Conservation (phyloP, 2,329 filamentous ascomycete genomes). For the Dothistroma pini region DNA sequence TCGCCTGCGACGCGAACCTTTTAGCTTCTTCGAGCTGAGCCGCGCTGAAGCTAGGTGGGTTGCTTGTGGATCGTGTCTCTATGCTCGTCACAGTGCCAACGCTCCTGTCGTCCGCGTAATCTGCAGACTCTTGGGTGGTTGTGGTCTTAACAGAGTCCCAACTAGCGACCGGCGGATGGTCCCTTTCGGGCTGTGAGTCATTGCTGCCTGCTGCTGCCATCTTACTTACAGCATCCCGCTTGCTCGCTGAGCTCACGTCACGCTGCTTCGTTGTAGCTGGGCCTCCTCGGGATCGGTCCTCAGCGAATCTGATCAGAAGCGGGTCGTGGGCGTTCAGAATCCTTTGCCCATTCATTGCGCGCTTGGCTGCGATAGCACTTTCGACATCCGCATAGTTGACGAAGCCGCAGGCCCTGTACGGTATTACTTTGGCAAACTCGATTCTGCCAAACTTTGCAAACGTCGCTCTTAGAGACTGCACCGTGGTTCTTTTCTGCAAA, state of each 20-base stretch:
- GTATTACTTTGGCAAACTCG: neutral
- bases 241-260: neutral
- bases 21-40: neutral
- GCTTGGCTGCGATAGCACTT: neutral
- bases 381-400: neutral
- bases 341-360: neutral
- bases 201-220: neutral
- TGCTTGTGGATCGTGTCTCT: neutral
- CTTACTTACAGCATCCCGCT: neutral
- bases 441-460: neutral
- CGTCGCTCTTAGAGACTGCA: neutral
- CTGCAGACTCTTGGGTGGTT: neutral
- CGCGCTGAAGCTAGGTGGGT: neutral
- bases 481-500: neutral
- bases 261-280: neutral
- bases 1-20: neutral
- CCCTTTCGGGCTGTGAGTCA: neutral
- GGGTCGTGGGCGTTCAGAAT: neutral
- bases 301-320: conserved; percentile 1
- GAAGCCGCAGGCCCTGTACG: neutral
- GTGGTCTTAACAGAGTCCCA: neutral
- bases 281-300: neutral
- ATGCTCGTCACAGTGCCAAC: neutral
- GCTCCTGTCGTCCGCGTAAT: neutral
- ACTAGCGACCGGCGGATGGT: neutral